Base-by-base conservation (phyloP, 1,139 yeast genomes). In the Saccharomyces hybrid region DNA sequence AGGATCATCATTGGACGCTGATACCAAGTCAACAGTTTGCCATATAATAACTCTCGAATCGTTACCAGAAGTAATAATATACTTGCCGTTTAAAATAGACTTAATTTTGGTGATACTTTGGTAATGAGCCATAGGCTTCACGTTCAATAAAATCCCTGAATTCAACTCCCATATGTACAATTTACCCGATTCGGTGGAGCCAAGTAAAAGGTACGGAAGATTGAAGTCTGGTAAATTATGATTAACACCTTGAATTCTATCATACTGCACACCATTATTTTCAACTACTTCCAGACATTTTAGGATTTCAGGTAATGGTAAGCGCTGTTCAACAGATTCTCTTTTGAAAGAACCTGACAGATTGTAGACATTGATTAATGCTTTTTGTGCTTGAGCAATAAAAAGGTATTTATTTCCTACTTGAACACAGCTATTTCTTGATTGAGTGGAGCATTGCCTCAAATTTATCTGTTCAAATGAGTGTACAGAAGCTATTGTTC, bases 241-340 rank as follows among this genome's bases (percentile, higher is more conserved):
- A 4, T 9, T 20, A 1, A 3, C 56, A 62, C 14, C 57, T 61
- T 1, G 59, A 16, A 26, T 46, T 8, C 31, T 13, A 25, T 46
- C 48, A 27, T 26, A 46, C 48, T 46, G 48, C 14, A 26, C 16
- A 11, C 48, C 48, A 13, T 30, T 14, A 46, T 59, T 59, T 47
- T 60, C 61, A 11, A 68, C 66, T 11, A 66, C 64, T 48, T 67
- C 77, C 53, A 93, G 67, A 65, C 88, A 81, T 13, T 79, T 71
- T 50, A 91, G 71, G 54, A 81, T 82, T 69, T 89, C 98, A 0
- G 98, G 97, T 11, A 91, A 76, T 0, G 96, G 95, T 47, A 91
- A 78, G 61, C 86, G 79, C 70, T 91, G 97, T 58, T 86, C 89
- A 0, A 88, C 82, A 9, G 88, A 78, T 65, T 93, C 98, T 66